Evolutionary conservation across 2,329 filamentous ascomycete species (phyloP), one percentile per base, ranked within the genome.

Genomic region (Colletotrichum euphorbiae): DNA sequence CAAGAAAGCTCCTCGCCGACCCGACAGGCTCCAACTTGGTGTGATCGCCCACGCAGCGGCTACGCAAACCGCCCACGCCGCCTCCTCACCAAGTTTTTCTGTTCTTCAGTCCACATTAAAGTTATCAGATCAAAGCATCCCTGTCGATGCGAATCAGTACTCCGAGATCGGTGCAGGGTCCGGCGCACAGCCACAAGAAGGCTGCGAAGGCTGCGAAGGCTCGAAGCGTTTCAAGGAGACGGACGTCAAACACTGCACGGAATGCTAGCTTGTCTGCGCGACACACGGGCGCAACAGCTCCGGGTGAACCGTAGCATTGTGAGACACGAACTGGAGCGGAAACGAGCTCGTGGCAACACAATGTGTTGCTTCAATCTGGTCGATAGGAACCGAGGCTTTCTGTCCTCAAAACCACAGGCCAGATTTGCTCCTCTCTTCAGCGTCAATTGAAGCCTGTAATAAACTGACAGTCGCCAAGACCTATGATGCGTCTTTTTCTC

Each of bases 101-200:
- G 65, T 64, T 68, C 52, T 65, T 59, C 52, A 65, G n/a, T 38
- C 36, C 61, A 48, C 52, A 43, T 40, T 40, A 46, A 48, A 48
- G 48, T 64, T 69, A 69, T 69, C 66, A 69, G 66, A 69, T 69
- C 38, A 55, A 66, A 55, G 50, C 36, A 66, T 51, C 66, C 66
- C 55, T 69, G 61, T 42, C 62, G 56, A 13, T 21, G 50, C 50
- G 61, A 48, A 66, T 56, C 62, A n/a, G 54, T 24, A 46, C 60
- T 69, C 61, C 61, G 62, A 60, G 61, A 66, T 65, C 48, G 61
- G 54, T 68, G 65, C 65, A 55, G 50, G 61, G 40, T 50, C 55
- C 54, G 40, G 36, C 38, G 24, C 21, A 36, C 24, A 48, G 54
- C 65, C 65, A 68, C 61, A 68, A 42, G 42, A 60, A 50, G 61